phyloP scores from a whole-genome alignment of 2,329 filamentous ascomycete species.

The Sclerotinia glacialis region DNA sequence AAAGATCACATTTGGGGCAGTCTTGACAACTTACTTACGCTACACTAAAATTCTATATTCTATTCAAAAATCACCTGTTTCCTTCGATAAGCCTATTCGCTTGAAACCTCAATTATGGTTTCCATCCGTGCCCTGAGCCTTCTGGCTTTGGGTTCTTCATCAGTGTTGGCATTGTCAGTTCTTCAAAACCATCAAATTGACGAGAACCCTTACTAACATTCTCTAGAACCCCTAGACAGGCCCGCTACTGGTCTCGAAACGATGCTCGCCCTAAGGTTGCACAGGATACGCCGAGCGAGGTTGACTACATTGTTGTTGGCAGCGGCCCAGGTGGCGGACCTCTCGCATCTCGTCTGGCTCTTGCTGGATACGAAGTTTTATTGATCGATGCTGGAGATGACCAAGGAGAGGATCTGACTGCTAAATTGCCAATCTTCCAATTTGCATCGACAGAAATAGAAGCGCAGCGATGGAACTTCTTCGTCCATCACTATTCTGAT shows the following conservation, averaged over 20 bases:
- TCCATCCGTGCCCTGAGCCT: background rate
- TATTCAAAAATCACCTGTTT: background rate
- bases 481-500: conserved; percentile 31
- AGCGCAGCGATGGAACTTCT: conserved; percentile 51
- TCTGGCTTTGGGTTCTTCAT: conserved; percentile 6
- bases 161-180: conserved; percentile 16
- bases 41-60: background rate
- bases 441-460: conserved; percentile 47
- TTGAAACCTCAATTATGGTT: background rate
- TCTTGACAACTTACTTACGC: background rate
- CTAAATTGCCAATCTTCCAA: conserved; percentile 48
- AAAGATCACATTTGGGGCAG: background rate
- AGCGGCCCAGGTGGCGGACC: conserved; percentile 53
- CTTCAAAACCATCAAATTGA: background rate
- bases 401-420: conserved; percentile 44
- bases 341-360: conserved; percentile 50
- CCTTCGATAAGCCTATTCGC: background rate
- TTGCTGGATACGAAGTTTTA: conserved; percentile 50
- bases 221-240: conserved; percentile 11
- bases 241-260: conserved; percentile 17
- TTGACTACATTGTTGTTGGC: conserved; percentile 53
- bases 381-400: conserved; percentile 55
- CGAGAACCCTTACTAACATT: background rate
- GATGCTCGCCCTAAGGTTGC: background rate
- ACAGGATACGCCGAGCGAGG: conserved; percentile 2